Percentiles rank a stretch among this genome's conserved stretches.
These are phyloP conservation scores for Botrytis galanthina DNA, from an alignment of 2,329 filamentous ascomycete species.

Conservation along the genomic window DNA sequence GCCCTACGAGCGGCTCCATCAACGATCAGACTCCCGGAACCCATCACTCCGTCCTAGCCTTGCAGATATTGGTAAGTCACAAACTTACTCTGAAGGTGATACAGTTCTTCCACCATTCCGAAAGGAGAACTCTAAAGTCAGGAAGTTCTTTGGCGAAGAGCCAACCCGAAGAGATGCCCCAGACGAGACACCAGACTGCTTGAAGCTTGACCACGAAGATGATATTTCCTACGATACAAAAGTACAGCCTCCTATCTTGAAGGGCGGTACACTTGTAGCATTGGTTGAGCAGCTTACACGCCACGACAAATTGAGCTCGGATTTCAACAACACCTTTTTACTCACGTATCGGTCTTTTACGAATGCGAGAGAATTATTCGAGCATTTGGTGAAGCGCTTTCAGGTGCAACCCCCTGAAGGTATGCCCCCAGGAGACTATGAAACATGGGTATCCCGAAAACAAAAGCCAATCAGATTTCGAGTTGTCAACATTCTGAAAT, in stretches of 20 bases:
- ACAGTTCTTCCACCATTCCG: conserved; percentile 52
- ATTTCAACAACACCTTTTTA: conserved; percentile 96
- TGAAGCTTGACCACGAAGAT: conserved; percentile 81
- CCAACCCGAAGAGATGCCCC: conserved; percentile 44
- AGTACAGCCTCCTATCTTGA: conserved; percentile 69
- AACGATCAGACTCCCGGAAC: conserved; percentile 54
- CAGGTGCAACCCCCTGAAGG: conserved; percentile 88
- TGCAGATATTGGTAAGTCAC: conserved; percentile 42
- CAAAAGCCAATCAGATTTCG: conserved; percentile 95
- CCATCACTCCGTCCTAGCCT: conserved; percentile 32
- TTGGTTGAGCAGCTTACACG: conserved; percentile 93
- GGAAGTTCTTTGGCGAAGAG: conserved; percentile 65
- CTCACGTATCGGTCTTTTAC: conserved; percentile 97
- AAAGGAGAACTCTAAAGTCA: conserved; percentile 62
- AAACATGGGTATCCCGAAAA: conserved; percentile 88
- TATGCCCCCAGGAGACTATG: conserved; percentile 70
- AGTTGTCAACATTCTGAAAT: conserved; percentile 96
- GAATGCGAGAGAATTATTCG: conserved; percentile 83
- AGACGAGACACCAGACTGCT: conserved; percentile 79
- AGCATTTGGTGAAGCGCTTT: conserved; percentile 87
- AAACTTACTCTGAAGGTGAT: conserved; percentile 59
- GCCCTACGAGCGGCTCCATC: conserved; percentile 54
- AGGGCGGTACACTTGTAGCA: conserved; percentile 83
- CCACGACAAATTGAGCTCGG: conserved; percentile 92
- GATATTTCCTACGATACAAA: conserved; percentile 91